phyloP scores from a whole-genome alignment of 1,284 basidiomycete species.

The Tilletia horrida region DNA sequence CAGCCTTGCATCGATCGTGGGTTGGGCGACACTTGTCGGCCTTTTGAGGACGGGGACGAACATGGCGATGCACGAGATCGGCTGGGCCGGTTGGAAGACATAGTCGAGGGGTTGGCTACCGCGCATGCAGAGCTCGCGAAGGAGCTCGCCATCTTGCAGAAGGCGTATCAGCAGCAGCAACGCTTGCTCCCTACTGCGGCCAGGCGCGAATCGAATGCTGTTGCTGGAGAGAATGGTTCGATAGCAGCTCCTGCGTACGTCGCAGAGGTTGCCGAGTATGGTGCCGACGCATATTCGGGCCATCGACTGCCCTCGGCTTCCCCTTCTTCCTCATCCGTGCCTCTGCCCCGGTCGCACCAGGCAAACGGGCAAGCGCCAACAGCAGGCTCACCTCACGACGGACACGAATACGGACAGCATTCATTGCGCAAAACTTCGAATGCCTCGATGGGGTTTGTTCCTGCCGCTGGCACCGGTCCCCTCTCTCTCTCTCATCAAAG shows the following conservation, averaged over 20 bases:
- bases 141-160: conserved; percentile 29
- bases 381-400: no score
- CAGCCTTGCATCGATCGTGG: conserved; percentile 50
- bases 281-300: conserved; percentile 7
- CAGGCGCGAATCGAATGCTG: not conserved
- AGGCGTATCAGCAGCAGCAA: conserved; percentile 15
- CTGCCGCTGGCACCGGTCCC: not conserved
- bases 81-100: conserved; percentile 47
- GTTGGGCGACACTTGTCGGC: conserved; percentile 41
- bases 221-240: not conserved
- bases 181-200: conserved; percentile 17
- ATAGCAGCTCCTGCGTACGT: not conserved
- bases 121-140: conserved; percentile 44
- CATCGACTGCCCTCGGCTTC: not conserved
- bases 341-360: not conserved
- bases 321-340: not conserved
- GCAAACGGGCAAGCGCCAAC: not conserved
- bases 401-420: not conserved
- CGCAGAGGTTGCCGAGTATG: not conserved
- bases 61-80: conserved; percentile 47
- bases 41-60: conserved; percentile 49
- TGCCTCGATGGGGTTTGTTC: not conserved
- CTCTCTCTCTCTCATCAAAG: conserved; percentile 1
- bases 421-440: not conserved
- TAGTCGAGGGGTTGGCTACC: conserved; percentile 48